Base-by-base conservation (phyloP, 1,139 yeast genomes). In the Saccharomycopsis crataegensis region DNA sequence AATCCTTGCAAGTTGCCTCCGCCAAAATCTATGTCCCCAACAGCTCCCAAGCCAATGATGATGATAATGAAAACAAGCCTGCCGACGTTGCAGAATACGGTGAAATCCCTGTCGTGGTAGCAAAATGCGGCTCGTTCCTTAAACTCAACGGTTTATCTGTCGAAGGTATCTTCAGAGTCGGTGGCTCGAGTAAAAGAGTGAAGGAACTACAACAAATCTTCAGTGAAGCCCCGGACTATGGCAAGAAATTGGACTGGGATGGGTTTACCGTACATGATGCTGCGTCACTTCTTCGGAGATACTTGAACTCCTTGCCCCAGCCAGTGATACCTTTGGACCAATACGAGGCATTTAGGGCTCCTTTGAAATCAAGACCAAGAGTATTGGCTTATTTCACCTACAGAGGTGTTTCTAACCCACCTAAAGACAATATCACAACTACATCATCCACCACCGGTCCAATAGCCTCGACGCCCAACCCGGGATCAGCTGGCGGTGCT, bases 211-310 rank as follows among this genome's bases (percentile, higher is more conserved):
- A 93, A 67, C 76, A 79, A 43, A 76, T 85, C 8, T 93, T 93
- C 71, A 88, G 91, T 58, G 72, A 86, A 2, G 90, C 96, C 1
- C 98, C 98, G 0, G 82, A 81, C 58, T 94, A 83, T 65, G 99
- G 99, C 31, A 80, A 89, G 57, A 86, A 85, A 61, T 76, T 91
- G 48, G 80, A 77, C 59, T 93, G 99, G 99, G 89, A 86, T 53
- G 94, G 95, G 0, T 93, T 82, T 68, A 89, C 90, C 3, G 98
- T 93, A n/a, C 99, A 94, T 69, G 99, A 94, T 68, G 97, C 97
- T 1, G 96, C 98, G 2, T 87, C 95, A 34, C 76, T 93, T 40
- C 77, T 93, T 57, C 76, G 98, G 64, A 75, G 99, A 57, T 93
- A 80, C 65, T 76, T 94, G 59, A 89, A 91, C 65, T 85, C 91